Evolutionary conservation across 2,329 filamentous ascomycete genomes (phyloP).

Genomic region (Diplodia scrobiculata): DNA sequence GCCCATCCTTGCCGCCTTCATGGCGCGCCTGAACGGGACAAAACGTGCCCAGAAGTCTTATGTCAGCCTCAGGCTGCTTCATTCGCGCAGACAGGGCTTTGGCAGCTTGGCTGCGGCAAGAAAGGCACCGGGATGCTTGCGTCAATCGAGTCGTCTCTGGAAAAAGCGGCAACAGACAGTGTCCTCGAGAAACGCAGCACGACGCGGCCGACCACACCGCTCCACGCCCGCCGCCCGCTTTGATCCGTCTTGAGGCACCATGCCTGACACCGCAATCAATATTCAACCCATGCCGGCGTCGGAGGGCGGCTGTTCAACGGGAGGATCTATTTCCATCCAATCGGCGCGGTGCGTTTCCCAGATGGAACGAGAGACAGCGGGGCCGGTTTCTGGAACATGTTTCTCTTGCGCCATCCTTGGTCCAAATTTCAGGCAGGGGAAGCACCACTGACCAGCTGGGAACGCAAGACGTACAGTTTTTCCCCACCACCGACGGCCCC

Average conservation of each 20-base stretch:
- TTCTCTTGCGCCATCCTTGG: not conserved
- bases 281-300: not conserved
- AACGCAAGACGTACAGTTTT: not conserved
- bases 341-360: too few relatives aligned
- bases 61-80: not conserved
- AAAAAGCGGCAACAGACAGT: not conserved
- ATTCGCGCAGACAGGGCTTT: not conserved
- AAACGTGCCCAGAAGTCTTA: slow-evolving; percentile 11
- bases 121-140: not conserved
- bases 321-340: not conserved
- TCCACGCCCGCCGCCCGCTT: not conserved
- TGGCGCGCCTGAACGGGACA: slow-evolving; percentile 10
- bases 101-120: not conserved
- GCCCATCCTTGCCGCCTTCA: slow-evolving; percentile 6
- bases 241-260: not conserved
- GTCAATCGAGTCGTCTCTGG: not conserved
- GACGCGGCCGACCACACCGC: not conserved
- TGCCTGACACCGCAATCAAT: not conserved
- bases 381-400: slow-evolving; percentile 4
- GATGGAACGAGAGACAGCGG: not conserved
- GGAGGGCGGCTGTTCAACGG: not conserved
- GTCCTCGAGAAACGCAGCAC: too few relatives aligned
- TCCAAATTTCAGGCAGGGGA: too few relatives aligned
- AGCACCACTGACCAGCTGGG: too few relatives aligned
- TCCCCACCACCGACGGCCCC: slow-evolving; percentile 30